Conservation (phyloP, 345 rosid genomes). For the Populus deltoides region DNA sequence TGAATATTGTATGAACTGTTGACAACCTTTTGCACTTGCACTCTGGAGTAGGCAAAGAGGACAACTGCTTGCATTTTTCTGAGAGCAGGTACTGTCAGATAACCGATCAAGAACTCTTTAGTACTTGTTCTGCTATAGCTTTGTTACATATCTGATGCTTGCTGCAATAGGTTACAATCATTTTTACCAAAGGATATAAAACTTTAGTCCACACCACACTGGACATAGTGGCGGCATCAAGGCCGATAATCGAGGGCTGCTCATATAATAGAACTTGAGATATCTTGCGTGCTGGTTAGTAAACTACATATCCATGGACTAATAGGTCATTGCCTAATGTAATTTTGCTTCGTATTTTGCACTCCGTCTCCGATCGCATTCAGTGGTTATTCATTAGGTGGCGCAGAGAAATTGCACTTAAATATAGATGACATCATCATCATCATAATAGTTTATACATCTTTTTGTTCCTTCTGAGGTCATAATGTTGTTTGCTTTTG, state of each 20-base stretch:
- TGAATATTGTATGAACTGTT: background rate
- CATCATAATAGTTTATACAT: background rate
- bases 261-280: background rate
- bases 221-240: background rate
- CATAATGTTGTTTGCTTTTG: background rate
- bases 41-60: background rate
- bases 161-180: background rate
- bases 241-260: background rate
- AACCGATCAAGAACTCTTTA: background rate
- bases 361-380: background rate
- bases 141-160: background rate
- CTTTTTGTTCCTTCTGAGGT: background rate
- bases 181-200: background rate
- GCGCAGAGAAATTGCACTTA: background rate
- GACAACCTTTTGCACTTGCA: background rate
- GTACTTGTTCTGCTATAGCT: background rate
- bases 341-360: background rate
- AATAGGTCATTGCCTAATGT: background rate
- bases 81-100: background rate
- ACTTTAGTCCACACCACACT: background rate
- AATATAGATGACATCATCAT: background rate
- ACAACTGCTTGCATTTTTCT: background rate
- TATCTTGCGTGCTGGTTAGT: background rate
- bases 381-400: background rate
- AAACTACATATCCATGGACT: background rate